Evolutionary conservation across 805 yeast genomes (phyloP).

Genomic region (Cyberlindnera veronae): DNA sequence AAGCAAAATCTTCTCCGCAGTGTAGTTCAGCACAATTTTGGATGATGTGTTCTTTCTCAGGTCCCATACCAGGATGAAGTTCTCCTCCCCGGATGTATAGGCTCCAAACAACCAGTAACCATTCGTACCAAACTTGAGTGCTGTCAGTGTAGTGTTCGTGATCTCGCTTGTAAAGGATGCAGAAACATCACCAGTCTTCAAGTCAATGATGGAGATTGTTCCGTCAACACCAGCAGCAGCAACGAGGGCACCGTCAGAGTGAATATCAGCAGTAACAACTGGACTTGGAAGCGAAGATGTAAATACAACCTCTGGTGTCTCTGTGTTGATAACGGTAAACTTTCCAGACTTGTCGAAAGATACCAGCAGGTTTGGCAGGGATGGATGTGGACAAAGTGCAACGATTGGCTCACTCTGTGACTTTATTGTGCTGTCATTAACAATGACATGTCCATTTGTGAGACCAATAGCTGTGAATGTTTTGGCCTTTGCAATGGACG

Average conservation of each 20-base stretch:
- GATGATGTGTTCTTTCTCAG: slow-evolving; percentile 37
- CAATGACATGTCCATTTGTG: slow-evolving; percentile 14
- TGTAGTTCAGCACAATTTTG: slow-evolving; percentile 7
- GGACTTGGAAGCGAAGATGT: slow-evolving; percentile 4
- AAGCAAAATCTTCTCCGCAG: slow-evolving; percentile 11
- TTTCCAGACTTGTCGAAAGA: slow-evolving; percentile 28
- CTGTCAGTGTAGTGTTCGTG: slow-evolving; percentile 23
- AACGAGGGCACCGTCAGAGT: slow-evolving; percentile 46
- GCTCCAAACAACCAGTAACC: slow-evolving; percentile 57
- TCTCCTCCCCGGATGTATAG: slow-evolving; percentile 16
- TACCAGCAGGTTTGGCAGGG: slow-evolving; percentile 28
- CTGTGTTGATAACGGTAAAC: slow-evolving; percentile 21
- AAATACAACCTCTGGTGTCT: not conserved
- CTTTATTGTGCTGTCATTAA: slow-evolving; percentile 10
- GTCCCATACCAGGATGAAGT: slow-evolving; percentile 42
- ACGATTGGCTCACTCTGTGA: slow-evolving; percentile 15
- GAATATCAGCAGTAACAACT: slow-evolving; percentile 28
- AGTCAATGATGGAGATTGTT: slow-evolving; percentile 31
- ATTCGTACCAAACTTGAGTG: slow-evolving; percentile 53
- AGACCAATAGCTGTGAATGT: slow-evolving; percentile 14
- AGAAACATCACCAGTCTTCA: slow-evolving; percentile 33
- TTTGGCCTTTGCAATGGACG: slow-evolving; percentile 8
- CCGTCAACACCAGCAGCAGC: slow-evolving; percentile 32
- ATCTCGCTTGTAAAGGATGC: slow-evolving; percentile 25
- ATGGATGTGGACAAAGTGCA: slow-evolving; percentile 34